Evolutionary conservation across 2,329 filamentous ascomycete species (phyloP).

Genomic region (Neurospora crassa): DNA sequence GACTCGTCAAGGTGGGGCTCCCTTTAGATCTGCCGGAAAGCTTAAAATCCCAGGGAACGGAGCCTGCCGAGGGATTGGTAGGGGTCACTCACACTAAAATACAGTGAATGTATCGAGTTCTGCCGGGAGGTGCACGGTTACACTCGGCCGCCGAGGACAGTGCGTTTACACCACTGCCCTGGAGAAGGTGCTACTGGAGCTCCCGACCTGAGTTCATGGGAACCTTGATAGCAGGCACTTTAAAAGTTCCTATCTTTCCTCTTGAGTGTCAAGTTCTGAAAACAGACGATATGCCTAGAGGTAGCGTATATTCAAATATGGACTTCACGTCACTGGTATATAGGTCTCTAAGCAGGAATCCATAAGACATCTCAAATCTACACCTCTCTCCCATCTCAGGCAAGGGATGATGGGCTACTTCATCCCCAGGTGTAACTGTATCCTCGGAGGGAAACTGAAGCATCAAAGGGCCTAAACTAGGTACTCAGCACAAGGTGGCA

Average conservation of each 20-base stretch:
- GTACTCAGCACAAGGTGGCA: too few species aligned
- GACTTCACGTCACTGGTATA: not conserved
- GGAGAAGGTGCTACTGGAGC: not conserved
- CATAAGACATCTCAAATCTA: too few species aligned
- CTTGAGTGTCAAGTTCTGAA: not conserved
- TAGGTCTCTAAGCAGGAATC: too few species aligned
- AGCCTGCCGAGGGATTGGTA: not conserved
- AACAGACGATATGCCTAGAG: not conserved
- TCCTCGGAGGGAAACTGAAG: too few species aligned
- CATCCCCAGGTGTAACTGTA: too few species aligned
- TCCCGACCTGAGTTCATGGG: not conserved
- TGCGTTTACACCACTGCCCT: not conserved
- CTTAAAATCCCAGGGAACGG: not conserved
- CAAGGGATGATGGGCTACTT: too few species aligned
- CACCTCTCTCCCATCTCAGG: too few species aligned
- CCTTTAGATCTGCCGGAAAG: not conserved
- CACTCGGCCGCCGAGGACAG: not conserved
- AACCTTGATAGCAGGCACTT: too few species aligned
- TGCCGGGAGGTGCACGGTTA: not conserved
- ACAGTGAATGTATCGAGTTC: not conserved
- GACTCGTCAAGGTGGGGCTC: not conserved
- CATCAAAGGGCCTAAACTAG: too few species aligned
- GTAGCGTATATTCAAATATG: too few species aligned
- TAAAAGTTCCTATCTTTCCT: too few species aligned
- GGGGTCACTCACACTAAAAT: not conserved